Percentiles rank a stretch among this genome's conserved stretches.
Conservation (phyloP, 805 yeast genomes). For the Yarrowia bubula region DNA sequence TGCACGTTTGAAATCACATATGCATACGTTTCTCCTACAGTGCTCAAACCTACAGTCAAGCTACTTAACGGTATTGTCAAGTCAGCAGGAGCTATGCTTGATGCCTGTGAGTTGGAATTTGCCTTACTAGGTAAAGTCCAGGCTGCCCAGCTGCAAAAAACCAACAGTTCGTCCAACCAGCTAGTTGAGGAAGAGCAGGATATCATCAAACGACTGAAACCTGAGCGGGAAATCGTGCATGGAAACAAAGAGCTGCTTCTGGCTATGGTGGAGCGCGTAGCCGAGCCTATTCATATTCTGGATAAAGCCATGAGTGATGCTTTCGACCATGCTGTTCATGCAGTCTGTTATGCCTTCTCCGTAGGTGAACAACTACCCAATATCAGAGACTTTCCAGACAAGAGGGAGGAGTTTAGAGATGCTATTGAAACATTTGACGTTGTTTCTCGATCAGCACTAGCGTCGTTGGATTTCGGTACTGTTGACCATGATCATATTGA, state of each 20-base stretch:
- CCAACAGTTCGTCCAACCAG: not conserved
- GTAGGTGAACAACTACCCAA: not conserved
- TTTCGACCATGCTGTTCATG: not conserved
- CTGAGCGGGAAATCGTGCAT: conserved; percentile 41
- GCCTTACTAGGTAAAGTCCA: conserved; percentile 37
- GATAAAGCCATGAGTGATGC: conserved; percentile 10
- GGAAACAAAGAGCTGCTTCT: conserved; percentile 41
- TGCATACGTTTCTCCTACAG: conserved; percentile 47
- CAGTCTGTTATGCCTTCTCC: not conserved
- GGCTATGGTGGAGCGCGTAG: conserved; percentile 42
- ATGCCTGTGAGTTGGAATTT: conserved; percentile 50
- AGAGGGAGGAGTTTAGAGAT: conserved; percentile 9
- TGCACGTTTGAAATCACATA: conserved; percentile 51
- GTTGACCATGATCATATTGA: conserved; percentile 26
- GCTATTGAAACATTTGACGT: conserved; percentile 12
- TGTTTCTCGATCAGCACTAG: conserved; percentile 4
- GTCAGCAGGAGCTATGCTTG: conserved; percentile 45
- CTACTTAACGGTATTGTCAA: conserved; percentile 40
- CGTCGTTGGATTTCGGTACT: conserved; percentile 3
- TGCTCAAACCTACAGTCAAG: conserved; percentile 41
- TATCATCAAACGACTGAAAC: conserved; percentile 30
- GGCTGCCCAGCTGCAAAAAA: conserved; percentile 6
- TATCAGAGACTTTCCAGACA: not conserved
- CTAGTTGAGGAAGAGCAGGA: conserved; percentile 29
- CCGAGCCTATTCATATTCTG: not conserved